These are phyloP conservation scores for Mycena chlorophos DNA, from an alignment of 768 basidiomycete species.

Conservation along the genomic window DNA sequence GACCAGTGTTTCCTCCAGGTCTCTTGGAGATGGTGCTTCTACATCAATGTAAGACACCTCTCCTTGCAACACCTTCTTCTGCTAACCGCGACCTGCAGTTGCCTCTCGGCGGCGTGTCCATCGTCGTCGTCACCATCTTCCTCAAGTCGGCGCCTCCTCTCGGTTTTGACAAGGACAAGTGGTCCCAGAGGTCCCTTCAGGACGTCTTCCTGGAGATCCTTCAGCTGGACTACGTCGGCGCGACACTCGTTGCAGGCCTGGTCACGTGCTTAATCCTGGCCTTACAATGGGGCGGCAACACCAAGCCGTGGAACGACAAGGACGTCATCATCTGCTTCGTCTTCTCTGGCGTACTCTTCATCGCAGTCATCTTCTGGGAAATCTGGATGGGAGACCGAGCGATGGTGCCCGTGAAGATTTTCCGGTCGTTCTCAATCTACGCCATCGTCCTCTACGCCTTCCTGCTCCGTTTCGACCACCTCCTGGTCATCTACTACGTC, in stretches of 20 bases:
- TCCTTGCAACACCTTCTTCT: too few species aligned
- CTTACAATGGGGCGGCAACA: constrained; percentile 45
- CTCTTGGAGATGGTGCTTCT: not conserved
- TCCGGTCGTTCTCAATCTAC: constrained; percentile 9
- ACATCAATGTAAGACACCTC: too few species aligned
- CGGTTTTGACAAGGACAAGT: constrained; percentile 9
- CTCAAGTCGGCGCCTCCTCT: constrained; percentile 11
- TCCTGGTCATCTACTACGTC: not conserved
- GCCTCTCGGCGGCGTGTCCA: constrained; percentile 17
- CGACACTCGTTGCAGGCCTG: constrained; percentile 32
- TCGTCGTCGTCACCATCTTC: constrained; percentile 8
- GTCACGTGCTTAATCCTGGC: constrained; percentile 40
- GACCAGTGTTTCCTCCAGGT: constrained; percentile 5
- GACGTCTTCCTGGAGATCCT: constrained; percentile 14
- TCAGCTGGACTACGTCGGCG: constrained; percentile 41
- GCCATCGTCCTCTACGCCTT: constrained; percentile 6
- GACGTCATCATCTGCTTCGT: constrained; percentile 19
- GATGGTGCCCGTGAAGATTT: constrained; percentile 6
- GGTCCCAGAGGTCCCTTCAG: not conserved
- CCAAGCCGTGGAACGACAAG: constrained; percentile 38
- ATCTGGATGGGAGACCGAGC: constrained; percentile 1
- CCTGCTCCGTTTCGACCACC: constrained; percentile 9
- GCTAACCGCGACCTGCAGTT: too few species aligned
- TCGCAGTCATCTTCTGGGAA: constrained; percentile 7
- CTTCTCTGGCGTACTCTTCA: constrained; percentile 5